Conservation (phyloP, 208 protist genomes). For the Leishmania turanica region DNA sequence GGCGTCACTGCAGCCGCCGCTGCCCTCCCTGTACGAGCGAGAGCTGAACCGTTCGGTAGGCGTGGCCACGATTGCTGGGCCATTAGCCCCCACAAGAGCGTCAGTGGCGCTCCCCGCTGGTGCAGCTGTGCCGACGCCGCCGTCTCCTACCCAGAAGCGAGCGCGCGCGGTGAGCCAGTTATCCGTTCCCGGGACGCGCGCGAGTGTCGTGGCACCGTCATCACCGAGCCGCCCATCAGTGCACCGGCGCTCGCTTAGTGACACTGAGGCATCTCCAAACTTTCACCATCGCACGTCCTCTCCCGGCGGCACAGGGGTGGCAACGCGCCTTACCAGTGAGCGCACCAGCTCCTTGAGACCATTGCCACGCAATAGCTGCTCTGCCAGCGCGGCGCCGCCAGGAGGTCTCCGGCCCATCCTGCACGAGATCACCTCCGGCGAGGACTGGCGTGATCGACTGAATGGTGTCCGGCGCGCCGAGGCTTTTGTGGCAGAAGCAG, state of each 20-base stretch:
- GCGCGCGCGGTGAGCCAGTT: conserved; percentile 30
- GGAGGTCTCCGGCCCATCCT: conserved; percentile 39
- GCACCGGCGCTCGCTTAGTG: conserved; percentile 24
- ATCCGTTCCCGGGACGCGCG: conserved; percentile 12
- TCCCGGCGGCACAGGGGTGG: neutral
- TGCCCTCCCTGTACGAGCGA: conserved; percentile 33
- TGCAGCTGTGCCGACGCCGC: neutral
- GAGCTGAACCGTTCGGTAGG: conserved; percentile 27
- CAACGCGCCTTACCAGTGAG: conserved; percentile 2
- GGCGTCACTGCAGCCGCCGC: conserved; percentile 27
- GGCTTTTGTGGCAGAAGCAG: conserved; percentile 47
- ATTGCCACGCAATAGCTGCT: conserved; percentile 20
- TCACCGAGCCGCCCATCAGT: conserved; percentile 10
- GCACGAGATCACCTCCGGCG: conserved; percentile 57
- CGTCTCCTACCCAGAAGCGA: conserved; percentile 20
- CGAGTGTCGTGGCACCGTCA: neutral
- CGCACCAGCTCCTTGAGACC: conserved; percentile 17
- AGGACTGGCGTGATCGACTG: conserved; percentile 81
- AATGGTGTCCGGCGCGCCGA: conserved; percentile 65
- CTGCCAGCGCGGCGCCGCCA: conserved; percentile 11
- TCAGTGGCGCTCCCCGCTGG: neutral
- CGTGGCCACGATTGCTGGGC: neutral
- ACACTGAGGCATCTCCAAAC: conserved; percentile 6
- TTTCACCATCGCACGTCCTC: neutral
- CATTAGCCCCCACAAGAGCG: conserved; percentile 8